phyloP scores from a whole-genome alignment of 2,329 filamentous ascomycete species.

The Phoma sp. region DNA sequence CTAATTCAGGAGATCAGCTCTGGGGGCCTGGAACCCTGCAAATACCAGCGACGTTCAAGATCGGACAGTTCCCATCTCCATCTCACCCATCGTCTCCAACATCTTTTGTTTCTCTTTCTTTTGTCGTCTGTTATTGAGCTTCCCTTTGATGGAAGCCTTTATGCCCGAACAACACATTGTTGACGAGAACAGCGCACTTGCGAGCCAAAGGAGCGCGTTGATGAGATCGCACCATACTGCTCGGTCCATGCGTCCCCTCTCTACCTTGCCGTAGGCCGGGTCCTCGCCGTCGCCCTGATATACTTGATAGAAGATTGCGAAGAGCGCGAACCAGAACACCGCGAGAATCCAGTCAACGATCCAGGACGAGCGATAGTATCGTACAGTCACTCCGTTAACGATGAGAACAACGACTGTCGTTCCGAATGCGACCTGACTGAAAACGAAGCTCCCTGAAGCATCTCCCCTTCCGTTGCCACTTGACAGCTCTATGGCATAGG shows the following conservation, averaged over 20 bases:
- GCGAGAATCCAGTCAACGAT: conserved; percentile 26
- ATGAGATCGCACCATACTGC: conserved; percentile 33
- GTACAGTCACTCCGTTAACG: conserved; percentile 26
- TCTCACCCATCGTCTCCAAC: conserved; percentile 3
- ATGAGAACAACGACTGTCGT: conserved; percentile 23
- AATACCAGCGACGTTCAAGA: background rate
- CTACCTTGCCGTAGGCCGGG: conserved; percentile 13
- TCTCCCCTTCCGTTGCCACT: conserved; percentile 7
- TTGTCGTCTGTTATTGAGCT: conserved; percentile 11
- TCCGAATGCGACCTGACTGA: conserved; percentile 26
- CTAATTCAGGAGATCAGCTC: too few relatives aligned
- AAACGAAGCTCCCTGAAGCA: conserved; percentile 23
- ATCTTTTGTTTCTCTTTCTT: conserved; percentile 4
- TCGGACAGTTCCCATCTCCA: conserved; percentile 16
- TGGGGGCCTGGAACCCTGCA: too few relatives aligned
- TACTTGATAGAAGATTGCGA: conserved; percentile 26
- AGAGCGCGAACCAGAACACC: conserved; percentile 32
- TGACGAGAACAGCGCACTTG: conserved; percentile 32
- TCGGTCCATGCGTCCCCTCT: conserved; percentile 24
- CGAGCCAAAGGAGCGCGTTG: conserved; percentile 31
- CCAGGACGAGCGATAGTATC: conserved; percentile 31
- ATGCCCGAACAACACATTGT: conserved; percentile 32
- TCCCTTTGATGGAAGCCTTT: conserved; percentile 26
- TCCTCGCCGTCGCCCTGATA: conserved; percentile 12
- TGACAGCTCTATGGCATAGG: conserved; percentile 30